Conservation (phyloP, 1,284 basidiomycete genomes). For the Moesziomyces globuligerus region DNA sequence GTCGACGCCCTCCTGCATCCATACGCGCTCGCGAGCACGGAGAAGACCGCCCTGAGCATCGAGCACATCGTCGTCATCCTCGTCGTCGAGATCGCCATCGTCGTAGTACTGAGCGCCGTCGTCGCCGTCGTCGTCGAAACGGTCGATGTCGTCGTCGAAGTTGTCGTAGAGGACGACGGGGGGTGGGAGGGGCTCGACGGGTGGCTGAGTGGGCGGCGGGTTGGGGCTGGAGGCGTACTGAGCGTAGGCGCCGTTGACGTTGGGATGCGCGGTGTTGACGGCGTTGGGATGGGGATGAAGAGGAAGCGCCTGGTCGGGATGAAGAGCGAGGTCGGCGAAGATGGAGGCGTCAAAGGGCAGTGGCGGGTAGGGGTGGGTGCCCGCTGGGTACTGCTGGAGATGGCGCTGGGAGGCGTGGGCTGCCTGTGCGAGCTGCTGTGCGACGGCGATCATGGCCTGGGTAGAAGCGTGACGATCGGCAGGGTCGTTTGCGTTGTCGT, state of each 20-base stretch:
- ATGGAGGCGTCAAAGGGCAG: constrained; percentile 63
- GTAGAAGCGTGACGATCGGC: constrained; percentile 60
- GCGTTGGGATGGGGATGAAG: constrained; percentile 58
- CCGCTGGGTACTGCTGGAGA: constrained; percentile 55
- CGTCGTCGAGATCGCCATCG: constrained; percentile 60
- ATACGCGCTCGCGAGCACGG: constrained; percentile 34
- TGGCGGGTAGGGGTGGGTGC: constrained; percentile 53
- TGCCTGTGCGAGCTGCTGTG: constrained; percentile 66
- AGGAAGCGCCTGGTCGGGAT: constrained; percentile 54
- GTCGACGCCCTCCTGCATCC: constrained; percentile 39
- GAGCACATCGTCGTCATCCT: constrained; percentile 35
- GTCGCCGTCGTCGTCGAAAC: constrained; percentile 59
- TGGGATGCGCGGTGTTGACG: constrained; percentile 26
- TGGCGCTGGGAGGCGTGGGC: constrained; percentile 64
- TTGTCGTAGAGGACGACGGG: constrained; percentile 64
- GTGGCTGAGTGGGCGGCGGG: constrained; percentile 57
- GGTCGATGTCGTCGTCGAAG: constrained; percentile 58
- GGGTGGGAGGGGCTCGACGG: constrained; percentile 54
- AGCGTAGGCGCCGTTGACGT: constrained; percentile 38
- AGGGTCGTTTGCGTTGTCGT: constrained; percentile 53
- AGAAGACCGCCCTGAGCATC: constrained; percentile 38
- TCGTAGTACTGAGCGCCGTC: constrained; percentile 61
- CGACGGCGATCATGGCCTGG: constrained; percentile 67
- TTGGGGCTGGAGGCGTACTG: constrained; percentile 54
- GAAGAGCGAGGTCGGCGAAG: constrained; percentile 62